Percentiles rank a stretch among this genome's conserved stretches.
Evolutionary conservation across 495 filamentous ascomycete species (phyloP).

Genomic region (Penicillium simplicissimum): DNA sequence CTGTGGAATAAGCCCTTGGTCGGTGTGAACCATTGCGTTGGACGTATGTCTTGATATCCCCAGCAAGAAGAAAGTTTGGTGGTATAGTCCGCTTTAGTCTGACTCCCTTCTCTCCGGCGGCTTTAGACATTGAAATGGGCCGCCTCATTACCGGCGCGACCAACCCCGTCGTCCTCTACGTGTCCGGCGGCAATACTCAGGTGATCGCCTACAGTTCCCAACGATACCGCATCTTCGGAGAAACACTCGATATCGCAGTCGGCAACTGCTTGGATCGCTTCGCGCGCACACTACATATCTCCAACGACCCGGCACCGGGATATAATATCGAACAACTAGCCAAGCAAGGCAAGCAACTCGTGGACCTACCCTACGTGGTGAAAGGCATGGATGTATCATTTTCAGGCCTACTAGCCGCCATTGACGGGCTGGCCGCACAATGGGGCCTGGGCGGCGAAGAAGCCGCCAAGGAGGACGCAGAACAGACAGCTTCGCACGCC

Average conservation of each 20-base stretch:
- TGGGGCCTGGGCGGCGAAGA: conserved; percentile 50
- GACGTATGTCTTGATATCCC: conserved; percentile 56
- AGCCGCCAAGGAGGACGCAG: conserved; percentile 37
- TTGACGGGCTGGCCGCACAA: conserved; percentile 73
- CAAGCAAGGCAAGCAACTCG: conserved; percentile 68
- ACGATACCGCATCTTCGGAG: conserved; percentile 95
- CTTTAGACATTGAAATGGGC: conserved; percentile 90
- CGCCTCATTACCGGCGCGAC: conserved; percentile 84
- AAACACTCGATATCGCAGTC: conserved; percentile 95
- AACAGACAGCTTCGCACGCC: conserved; percentile 21
- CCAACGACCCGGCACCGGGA: conserved; percentile 93
- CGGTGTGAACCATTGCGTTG: conserved; percentile 96
- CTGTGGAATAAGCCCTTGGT: conserved; percentile 88
- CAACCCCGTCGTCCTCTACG: conserved; percentile 96
- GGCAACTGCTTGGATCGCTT: conserved; percentile 98
- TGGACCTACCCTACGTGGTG: conserved; percentile 92
- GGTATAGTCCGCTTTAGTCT: background rate
- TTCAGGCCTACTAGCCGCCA: conserved; percentile 80
- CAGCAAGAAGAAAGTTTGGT: no score
- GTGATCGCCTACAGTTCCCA: conserved; percentile 95
- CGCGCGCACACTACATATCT: conserved; percentile 83
- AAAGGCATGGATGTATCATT: conserved; percentile 99
- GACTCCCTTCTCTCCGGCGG: background rate
- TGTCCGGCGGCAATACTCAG: conserved; percentile 95
- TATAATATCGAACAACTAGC: conserved; percentile 98